Percentiles rank a stretch among this genome's conserved stretches.
phyloP scores from a whole-genome alignment of 2,329 filamentous ascomycete genomes.

The Purpureocillium takamizusanense region DNA sequence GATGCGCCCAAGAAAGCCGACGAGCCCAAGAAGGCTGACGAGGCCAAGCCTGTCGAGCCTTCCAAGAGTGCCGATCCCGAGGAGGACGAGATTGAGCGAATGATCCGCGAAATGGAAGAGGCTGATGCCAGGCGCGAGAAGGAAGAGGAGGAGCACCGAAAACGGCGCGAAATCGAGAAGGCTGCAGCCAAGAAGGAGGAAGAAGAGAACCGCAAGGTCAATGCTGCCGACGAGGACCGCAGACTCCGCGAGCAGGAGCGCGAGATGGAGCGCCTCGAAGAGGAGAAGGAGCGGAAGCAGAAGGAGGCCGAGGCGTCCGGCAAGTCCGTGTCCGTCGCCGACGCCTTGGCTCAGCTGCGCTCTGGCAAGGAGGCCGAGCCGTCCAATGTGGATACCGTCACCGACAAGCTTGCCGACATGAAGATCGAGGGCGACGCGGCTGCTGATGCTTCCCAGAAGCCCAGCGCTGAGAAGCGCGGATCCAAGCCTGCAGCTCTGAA shows the following conservation, averaged over 20 bases:
- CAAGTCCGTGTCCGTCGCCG: slow-evolving; percentile 39
- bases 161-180: slow-evolving; percentile 37
- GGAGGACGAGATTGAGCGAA: slow-evolving; percentile 50
- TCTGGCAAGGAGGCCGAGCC: slow-evolving; percentile 29
- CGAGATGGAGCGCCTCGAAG: slow-evolving; percentile 64
- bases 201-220: slow-evolving; percentile 30
- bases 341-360: slow-evolving; percentile 35
- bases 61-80: slow-evolving; percentile 27
- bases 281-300: slow-evolving; percentile 55
- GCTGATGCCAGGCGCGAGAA: slow-evolving; percentile 40
- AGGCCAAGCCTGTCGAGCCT: slow-evolving; percentile 18
- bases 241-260: slow-evolving; percentile 65
- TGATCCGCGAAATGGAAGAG: slow-evolving; percentile 55
- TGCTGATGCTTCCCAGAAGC: slow-evolving; percentile 39
- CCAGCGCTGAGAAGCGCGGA: slow-evolving; percentile 48
- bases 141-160: slow-evolving; percentile 34
- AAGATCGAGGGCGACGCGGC: slow-evolving; percentile 35
- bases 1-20: slow-evolving; percentile 1
- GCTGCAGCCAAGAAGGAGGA: slow-evolving; percentile 40
- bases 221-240: slow-evolving; percentile 48
- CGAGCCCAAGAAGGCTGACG: slow-evolving; percentile 18
- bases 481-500: slow-evolving; percentile 83
- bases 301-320: slow-evolving; percentile 39
- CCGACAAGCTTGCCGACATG: slow-evolving; percentile 43
- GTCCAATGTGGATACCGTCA: slow-evolving; percentile 27